Base-by-base conservation (phyloP, 2,329 filamentous ascomycete species). In the Elsinoe ampelina region DNA sequence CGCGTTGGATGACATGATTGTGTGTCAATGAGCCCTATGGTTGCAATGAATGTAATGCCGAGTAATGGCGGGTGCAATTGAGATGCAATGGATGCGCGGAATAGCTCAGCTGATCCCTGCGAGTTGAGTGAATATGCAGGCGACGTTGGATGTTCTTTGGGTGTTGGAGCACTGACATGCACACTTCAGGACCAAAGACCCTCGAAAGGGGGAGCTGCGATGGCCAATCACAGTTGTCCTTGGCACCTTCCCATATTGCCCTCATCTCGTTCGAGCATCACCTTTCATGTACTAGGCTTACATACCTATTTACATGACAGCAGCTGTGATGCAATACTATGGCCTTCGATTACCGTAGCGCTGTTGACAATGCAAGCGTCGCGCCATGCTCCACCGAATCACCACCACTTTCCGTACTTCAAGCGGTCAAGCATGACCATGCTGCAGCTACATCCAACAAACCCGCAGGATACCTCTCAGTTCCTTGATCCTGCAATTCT, bases 1-100 rank as follows among this genome's bases (percentile, higher is more conserved):
- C 41, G 58, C 52, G 42, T 61, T 58, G 55, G 58, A 60, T 43
- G 57, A 58, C 58, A 58, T 60, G 50, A 13, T 58, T 22, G 48
- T 36, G 36, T 35, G 45, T 54, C 38, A 39, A 43, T 47, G 50
- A 12, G 17, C 47, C 8, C 38, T 55, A 32, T 22, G 22, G 38
- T 26, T 41, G 41, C 48, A 36, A 30, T 39, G 42, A 19, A 56
- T 22, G 15, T 17, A 19, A 56, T 56, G 42, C 36, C 30, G 39
- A 26, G 30, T 56, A 45, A 48, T 20, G 20, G 43, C 26, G 22
- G 41, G n/a, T 26, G 41, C 54, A 38, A 56, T 47, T 56, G 54
- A 48, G 20, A 32, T 26, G 12, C 38, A 32, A 42, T 52, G 34
- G 17, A 26, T 39, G 48, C 48, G 48, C 48, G 35, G 48, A 30